A percentile compares a stretch with the other conserved stretches of the same genome.
These are phyloP conservation scores for Hyaloscypha variabilis DNA, from an alignment of 495 filamentous ascomycete genomes.

Conservation along the genomic window DNA sequence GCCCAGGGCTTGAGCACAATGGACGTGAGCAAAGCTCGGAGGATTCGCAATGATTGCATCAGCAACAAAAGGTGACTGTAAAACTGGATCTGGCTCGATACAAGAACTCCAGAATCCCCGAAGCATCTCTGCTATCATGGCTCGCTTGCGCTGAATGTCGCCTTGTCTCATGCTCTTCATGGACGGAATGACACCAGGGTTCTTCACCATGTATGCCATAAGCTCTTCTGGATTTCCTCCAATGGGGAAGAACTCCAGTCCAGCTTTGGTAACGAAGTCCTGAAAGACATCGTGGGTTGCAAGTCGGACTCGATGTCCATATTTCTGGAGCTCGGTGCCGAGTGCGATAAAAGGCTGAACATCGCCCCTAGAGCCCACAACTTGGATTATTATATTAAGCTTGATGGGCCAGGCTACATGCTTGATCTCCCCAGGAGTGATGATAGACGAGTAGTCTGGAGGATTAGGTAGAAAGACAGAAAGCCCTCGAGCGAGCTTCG, in stretches of 20 bases:
- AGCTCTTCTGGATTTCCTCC: conserved; percentile 64
- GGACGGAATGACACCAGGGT: conserved; percentile 69
- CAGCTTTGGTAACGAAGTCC: conserved; percentile 54
- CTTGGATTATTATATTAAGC: conserved; percentile 70
- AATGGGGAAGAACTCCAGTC: too few species aligned
- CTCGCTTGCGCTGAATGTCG: conserved; percentile 59
- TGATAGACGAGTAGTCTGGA: too few species aligned
- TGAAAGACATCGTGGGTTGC: conserved; percentile 66
- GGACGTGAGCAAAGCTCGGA: conserved; percentile 66
- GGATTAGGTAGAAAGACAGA: too few species aligned
- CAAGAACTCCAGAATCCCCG: conserved; percentile 63
- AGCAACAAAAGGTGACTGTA: conserved; percentile 56
- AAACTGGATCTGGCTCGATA: conserved; percentile 47
- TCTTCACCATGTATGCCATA: conserved; percentile 81
- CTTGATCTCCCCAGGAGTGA: too few species aligned
- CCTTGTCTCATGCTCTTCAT: conserved; percentile 64
- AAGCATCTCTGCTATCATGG: conserved; percentile 61
- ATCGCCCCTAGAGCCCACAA: conserved; percentile 64
- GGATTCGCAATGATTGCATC: conserved; percentile 73
- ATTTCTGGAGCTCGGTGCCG: conserved; percentile 46
- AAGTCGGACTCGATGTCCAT: conserved; percentile 63
- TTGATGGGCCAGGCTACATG: too few species aligned
- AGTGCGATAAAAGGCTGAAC: conserved; percentile 65
- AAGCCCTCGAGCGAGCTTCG: too few species aligned
- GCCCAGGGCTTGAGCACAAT: conserved; percentile 64